Percentiles rank a stretch among this genome's conserved stretches.
Evolutionary conservation across 2,329 filamentous ascomycete genomes (phyloP).

Genomic region (Colletotrichum lentis): DNA sequence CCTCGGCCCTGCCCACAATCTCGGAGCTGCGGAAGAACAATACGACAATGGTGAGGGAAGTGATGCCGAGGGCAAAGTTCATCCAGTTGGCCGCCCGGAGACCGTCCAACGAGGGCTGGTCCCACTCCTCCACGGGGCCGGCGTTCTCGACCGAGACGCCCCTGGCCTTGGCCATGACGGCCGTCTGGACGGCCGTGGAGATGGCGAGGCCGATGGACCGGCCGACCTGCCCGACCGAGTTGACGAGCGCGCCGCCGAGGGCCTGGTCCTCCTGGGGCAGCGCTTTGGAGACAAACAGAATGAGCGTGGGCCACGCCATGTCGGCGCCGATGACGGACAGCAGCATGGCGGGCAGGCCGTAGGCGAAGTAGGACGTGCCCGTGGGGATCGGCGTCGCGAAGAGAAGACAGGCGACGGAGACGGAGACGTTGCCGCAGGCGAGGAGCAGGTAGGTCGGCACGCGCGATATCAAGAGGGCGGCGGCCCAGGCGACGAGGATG

Average conservation of each 20-base stretch:
- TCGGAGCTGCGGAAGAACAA: constrained; percentile 61
- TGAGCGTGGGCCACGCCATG: constrained; percentile 71
- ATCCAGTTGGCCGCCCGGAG: constrained; percentile 62
- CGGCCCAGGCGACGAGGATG: constrained; percentile 63
- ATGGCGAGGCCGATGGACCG: constrained; percentile 72
- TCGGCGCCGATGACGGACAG: constrained; percentile 72
- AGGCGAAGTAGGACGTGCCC: constrained; percentile 71
- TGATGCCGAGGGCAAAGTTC: constrained; percentile 58
- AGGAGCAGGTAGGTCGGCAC: constrained; percentile 67
- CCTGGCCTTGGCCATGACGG: constrained; percentile 62
- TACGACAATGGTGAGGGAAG: constrained; percentile 55
- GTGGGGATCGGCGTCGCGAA: constrained; percentile 71
- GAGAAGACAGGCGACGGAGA: constrained; percentile 65
- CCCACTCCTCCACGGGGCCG: constrained; percentile 54
- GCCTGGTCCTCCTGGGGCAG: constrained; percentile 71
- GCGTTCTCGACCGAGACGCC: constrained; percentile 54
- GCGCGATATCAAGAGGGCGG: constrained; percentile 64
- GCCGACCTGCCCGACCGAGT: constrained; percentile 71
- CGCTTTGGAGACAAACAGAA: constrained; percentile 70
- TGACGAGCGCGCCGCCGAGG: constrained; percentile 73
- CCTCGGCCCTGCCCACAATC: constrained; percentile 56
- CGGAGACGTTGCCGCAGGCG: constrained; percentile 63
- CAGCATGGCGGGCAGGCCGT: constrained; percentile 71
- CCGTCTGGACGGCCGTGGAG: constrained; percentile 70
- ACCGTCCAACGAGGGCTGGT: constrained; percentile 57